Conservation (phyloP, 768 basidiomycete genomes). For the Candolleomyces eurysporus region DNA sequence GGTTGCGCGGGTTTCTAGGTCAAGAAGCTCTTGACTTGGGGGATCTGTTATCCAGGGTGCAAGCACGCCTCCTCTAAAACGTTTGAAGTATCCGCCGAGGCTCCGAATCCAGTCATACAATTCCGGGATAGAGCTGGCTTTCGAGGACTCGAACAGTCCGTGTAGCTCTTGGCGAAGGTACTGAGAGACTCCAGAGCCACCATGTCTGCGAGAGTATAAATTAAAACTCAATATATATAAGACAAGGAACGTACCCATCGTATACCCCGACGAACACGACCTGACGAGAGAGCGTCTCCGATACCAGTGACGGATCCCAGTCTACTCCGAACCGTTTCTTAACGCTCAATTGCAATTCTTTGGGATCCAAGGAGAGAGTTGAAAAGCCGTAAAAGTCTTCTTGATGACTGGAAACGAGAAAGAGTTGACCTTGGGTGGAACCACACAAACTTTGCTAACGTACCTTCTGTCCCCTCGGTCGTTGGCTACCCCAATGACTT, state of each 20-base stretch:
- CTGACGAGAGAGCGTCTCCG: slow-evolving; percentile 63
- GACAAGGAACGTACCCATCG: slow-evolving; percentile 63
- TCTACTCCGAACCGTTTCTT: slow-evolving; percentile 60
- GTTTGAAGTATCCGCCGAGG: slow-evolving; percentile 87
- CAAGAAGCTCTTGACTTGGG: slow-evolving; percentile 41
- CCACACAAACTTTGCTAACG: background rate
- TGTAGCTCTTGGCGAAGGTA: slow-evolving; percentile 85
- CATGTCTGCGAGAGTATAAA: slow-evolving; percentile 58
- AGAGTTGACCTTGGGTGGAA: background rate
- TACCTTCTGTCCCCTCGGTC: slow-evolving; percentile 78
- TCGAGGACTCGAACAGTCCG: slow-evolving; percentile 75
- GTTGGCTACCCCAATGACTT: slow-evolving; percentile 72
- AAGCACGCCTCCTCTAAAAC: slow-evolving; percentile 81
- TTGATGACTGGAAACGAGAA: slow-evolving; percentile 36
- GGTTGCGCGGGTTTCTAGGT: slow-evolving; percentile 84
- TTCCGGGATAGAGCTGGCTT: slow-evolving; percentile 71
- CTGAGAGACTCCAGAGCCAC: slow-evolving; percentile 86
- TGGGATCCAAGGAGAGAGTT: slow-evolving; percentile 70
- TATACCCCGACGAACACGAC: slow-evolving; percentile 88
- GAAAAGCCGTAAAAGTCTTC: slow-evolving; percentile 85
- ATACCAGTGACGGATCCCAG: slow-evolving; percentile 66
- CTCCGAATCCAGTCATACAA: slow-evolving; percentile 75
- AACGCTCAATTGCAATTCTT: slow-evolving; percentile 66
- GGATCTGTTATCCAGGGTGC: slow-evolving; percentile 57
- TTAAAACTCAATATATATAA: background rate